These are phyloP conservation scores for Colletotrichum brevisporum DNA, from an alignment of 2,329 filamentous ascomycete genomes.

Conservation along the genomic window DNA sequence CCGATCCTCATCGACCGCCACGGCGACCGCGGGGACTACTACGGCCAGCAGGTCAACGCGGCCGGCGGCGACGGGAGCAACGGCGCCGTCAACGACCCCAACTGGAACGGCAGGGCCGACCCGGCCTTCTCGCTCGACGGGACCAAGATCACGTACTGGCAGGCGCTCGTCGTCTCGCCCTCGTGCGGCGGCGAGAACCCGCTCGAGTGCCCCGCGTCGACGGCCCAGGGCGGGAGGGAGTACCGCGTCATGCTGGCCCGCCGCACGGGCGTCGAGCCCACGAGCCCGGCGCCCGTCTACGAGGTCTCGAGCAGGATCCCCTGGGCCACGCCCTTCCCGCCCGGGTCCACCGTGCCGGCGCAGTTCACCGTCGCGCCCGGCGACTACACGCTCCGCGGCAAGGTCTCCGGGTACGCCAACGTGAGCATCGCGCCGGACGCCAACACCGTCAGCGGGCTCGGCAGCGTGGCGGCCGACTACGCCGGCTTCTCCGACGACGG, in stretches of 20 bases:
- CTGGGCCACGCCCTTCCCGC: slow-evolving; percentile 52
- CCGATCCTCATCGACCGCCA: slow-evolving; percentile 58
- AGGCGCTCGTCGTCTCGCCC: slow-evolving; percentile 54
- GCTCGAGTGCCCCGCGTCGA: slow-evolving; percentile 56
- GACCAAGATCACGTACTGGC: slow-evolving; percentile 59
- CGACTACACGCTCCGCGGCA: slow-evolving; percentile 44
- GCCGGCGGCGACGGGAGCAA: slow-evolving; percentile 51
- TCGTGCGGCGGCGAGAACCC: slow-evolving; percentile 60
- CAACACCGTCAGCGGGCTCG: slow-evolving; percentile 40
- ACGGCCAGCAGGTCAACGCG: slow-evolving; percentile 59
- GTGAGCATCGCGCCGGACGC: slow-evolving; percentile 41
- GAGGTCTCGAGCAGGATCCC: slow-evolving; percentile 49
- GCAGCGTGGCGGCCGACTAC: slow-evolving; percentile 52
- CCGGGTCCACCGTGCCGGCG: slow-evolving; percentile 39
- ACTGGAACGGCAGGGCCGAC: slow-evolving; percentile 64
- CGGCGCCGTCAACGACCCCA: slow-evolving; percentile 58
- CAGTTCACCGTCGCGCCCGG: slow-evolving; percentile 21
- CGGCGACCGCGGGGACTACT: slow-evolving; percentile 61
- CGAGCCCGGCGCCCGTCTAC: slow-evolving; percentile 42
- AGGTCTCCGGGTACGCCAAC: slow-evolving; percentile 40
- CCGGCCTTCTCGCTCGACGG: slow-evolving; percentile 58
- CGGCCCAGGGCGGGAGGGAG: slow-evolving; percentile 53
- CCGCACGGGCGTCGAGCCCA: slow-evolving; percentile 51
- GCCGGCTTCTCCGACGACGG: slow-evolving; percentile 54
- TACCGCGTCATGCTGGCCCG: slow-evolving; percentile 59